Conservation (phyloP, 768 basidiomycete species). For the Naganishia vaughanmartiniae region DNA sequence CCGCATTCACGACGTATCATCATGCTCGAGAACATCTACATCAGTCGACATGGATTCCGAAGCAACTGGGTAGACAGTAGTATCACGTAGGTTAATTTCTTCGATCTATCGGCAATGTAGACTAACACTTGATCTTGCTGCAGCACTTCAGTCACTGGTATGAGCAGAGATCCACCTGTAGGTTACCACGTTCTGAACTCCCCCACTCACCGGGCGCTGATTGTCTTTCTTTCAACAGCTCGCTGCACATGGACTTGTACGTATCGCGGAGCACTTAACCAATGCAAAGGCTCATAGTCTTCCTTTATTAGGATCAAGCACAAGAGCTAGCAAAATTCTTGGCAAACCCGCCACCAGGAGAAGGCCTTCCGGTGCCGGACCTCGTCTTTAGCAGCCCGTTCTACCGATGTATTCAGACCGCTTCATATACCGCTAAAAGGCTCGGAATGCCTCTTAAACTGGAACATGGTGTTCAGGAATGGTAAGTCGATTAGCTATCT, state of each 20-base stretch:
- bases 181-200: slow-evolving; percentile 19
- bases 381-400: slow-evolving; percentile 48
- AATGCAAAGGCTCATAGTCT: not conserved
- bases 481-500: slow-evolving; percentile 34
- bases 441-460: slow-evolving; percentile 36
- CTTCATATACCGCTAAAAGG: slow-evolving; percentile 36
- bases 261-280: not conserved
- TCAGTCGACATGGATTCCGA: slow-evolving; percentile 50
- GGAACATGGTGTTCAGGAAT: slow-evolving; percentile 51
- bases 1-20: not conserved
- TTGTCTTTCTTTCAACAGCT: slow-evolving; percentile 32
- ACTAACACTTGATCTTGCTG: not conserved
- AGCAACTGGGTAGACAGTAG: slow-evolving; percentile 49
- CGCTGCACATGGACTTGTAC: slow-evolving; percentile 40
- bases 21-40: slow-evolving; percentile 50
- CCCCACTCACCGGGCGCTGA: not conserved
- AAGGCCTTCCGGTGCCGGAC: slow-evolving; percentile 43
- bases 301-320: slow-evolving; percentile 34
- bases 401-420: slow-evolving; percentile 51
- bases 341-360: slow-evolving; percentile 32
- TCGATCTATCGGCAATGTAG: not conserved
- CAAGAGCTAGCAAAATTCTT: slow-evolving; percentile 41
- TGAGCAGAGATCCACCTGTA: slow-evolving; percentile 51
- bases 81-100: slow-evolving; percentile 39
- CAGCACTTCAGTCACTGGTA: slow-evolving; percentile 34